Evolutionary conservation across 1,284 basidiomycete species (phyloP), one percentile per base, ranked within the genome.

Genomic region (Cryptococcus wingfieldii): DNA sequence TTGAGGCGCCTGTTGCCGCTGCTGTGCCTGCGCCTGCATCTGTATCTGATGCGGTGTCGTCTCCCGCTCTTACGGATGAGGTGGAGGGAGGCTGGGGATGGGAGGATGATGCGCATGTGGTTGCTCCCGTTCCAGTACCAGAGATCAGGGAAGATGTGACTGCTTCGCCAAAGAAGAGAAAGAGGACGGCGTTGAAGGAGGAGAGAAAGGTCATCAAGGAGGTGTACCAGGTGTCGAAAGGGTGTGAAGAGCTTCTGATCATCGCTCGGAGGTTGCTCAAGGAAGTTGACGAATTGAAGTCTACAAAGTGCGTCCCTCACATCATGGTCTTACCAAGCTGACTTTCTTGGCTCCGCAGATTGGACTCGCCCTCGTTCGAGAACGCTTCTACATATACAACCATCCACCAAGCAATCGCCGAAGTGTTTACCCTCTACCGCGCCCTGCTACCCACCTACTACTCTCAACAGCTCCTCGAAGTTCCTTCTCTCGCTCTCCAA

Each of bases 391-490:
- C 50, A 18, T 41, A 64, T 28, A 38, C 50, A 5, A 47, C 58
- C 46, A 44, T 69, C 47, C 42, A 59, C 51, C 12, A 52, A 47
- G 80, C 86, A 1, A 82, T 86, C 37, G 78, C 83, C 1, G 83
- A 87, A 34, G 80, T 87, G 3, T 80, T 95, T 47, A 90, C 94
- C 58, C 78, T 97, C 6, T 90, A 87, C 75, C 84, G 87, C 42
- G 89, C 88, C 0, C 77, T 94, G 34, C 86, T 89, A 72, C 90
- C 89, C n/a, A 82, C 87, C 7, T 80, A 82, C 43, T 86, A 86
- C 61, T 77, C 80, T 1, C 68, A 78, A 23, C 78, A 81, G 27
- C 75, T 90, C 39, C 68, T 76, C 14, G 76, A 81, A 38, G 81
- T 83, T 0, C 80, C 86, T 5, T 83, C 84, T 14, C 77, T 82